Conservation (phyloP, 169 alveolate species). For the Plasmodium sp. region DNA sequence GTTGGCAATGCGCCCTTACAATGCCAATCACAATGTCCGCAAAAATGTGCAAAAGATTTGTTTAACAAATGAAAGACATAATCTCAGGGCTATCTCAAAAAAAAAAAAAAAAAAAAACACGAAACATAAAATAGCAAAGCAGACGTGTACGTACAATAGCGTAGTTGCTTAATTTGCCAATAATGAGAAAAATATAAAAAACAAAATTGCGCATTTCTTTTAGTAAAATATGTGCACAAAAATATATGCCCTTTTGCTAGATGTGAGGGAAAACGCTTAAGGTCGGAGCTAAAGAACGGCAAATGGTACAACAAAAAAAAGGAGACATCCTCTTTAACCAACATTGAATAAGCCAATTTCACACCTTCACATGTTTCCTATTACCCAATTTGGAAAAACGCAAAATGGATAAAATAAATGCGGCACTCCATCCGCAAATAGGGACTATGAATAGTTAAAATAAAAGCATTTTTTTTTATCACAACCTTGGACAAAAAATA, state of each 20-base stretch:
- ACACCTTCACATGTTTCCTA: neutral
- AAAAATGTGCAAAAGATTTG: neutral
- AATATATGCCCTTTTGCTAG: neutral
- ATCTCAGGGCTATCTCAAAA: neutral
- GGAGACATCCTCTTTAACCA: neutral
- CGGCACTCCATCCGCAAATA: neutral
- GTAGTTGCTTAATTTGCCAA: neutral
- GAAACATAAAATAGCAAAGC: neutral
- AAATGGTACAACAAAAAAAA: neutral
- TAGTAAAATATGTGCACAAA: neutral
- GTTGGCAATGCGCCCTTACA: neutral
- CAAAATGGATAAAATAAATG: neutral
- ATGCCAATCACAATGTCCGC: neutral
- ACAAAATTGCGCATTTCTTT: slow-evolving; percentile 1
- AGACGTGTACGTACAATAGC: slow-evolving; percentile 43
- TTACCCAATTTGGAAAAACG: neutral
- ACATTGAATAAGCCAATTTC: neutral
- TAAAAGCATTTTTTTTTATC: neutral
- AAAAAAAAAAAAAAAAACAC: neutral
- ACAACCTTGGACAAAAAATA: neutral
- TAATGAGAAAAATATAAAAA: slow-evolving; percentile 18
- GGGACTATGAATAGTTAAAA: neutral
- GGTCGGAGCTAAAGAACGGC: neutral
- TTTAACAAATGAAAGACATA: neutral
- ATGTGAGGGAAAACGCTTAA: neutral